Conservation (phyloP, 2,329 filamentous ascomycete species). For the Sporothrix humicola region DNA sequence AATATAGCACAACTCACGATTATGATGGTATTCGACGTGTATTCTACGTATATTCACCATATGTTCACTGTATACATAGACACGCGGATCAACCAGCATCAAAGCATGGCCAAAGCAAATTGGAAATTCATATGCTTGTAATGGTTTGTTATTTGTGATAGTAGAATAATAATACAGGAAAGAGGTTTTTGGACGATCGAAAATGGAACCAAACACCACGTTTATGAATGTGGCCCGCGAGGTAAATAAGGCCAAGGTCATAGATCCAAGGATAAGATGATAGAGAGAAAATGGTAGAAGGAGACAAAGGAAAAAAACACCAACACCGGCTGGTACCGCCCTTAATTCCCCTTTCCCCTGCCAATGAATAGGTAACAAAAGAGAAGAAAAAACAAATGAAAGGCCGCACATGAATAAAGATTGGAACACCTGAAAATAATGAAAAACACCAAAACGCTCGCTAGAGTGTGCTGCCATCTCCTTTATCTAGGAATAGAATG, state of each 20-base stretch:
- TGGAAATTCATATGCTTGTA: not conserved
- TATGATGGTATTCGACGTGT: not conserved
- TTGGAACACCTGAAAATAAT: constrained; percentile 6
- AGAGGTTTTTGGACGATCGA: not conserved
- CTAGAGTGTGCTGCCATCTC: not conserved
- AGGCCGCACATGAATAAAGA: not conserved
- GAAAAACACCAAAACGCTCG: constrained; percentile 5
- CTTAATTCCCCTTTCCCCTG: not conserved
- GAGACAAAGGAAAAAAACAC: constrained; percentile 5
- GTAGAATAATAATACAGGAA: constrained; percentile 2
- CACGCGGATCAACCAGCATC: too few relatives aligned
- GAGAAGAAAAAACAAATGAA: constrained; percentile 19
- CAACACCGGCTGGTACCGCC: constrained; percentile 12
- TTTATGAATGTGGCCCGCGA: not conserved
- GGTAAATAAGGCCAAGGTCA: not conserved
- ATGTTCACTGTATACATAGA: too few relatives aligned
- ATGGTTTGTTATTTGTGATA: constrained; percentile 1
- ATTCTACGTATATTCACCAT: not conserved
- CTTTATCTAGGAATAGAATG: not conserved
- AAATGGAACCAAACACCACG: not conserved
- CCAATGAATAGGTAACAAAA: not conserved
- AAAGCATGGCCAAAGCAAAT: not conserved
- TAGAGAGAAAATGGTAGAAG: not conserved
- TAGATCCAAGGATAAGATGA: not conserved
- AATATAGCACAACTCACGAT: too few relatives aligned